Percentiles rank a stretch among this genome's conserved stretches.
Conservation (phyloP, 1,284 basidiomycete species). For the Porogramme epimiltina region DNA sequence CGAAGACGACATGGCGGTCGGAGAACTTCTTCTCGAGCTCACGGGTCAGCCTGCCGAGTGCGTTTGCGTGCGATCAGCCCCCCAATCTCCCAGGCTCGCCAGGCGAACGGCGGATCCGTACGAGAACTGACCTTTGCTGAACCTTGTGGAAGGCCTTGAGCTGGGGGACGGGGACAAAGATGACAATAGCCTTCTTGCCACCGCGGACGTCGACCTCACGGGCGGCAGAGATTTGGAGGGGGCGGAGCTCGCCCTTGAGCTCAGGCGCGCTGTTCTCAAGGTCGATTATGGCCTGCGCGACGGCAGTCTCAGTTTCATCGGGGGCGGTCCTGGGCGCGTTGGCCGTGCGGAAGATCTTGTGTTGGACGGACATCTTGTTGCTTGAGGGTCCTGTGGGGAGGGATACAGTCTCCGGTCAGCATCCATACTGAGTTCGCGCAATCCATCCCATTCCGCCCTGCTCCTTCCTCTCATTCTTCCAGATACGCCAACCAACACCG, state of each 20-base stretch:
- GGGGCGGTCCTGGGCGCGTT: constrained; percentile 91
- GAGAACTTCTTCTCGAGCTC: constrained; percentile 99
- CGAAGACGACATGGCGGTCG: constrained; percentile 97
- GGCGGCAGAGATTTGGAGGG: constrained; percentile 96
- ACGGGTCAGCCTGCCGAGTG: constrained; percentile 80
- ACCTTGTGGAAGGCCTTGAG: constrained; percentile 99
- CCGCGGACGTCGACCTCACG: constrained; percentile 99
- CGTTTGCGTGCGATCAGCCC: neutral
- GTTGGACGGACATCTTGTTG: constrained; percentile 71
- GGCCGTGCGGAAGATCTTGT: constrained; percentile 95
- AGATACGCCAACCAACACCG: constrained; percentile 11
- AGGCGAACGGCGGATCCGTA: neutral
- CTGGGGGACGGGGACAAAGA: constrained; percentile 98
- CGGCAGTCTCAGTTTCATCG: constrained; percentile 89
- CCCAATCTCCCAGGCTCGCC: neutral
- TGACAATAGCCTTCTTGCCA: constrained; percentile 98
- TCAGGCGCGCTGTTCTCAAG: constrained; percentile 98
- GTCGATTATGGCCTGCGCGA: constrained; percentile 97
- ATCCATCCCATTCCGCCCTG: constrained; percentile 50
- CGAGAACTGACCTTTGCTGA: constrained; percentile 82
- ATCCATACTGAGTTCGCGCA: constrained; percentile 38
- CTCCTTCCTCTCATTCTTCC: constrained; percentile 22
- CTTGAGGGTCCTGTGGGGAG: constrained; percentile 27
- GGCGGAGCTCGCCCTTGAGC: constrained; percentile 94
- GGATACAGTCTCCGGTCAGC: constrained; percentile 44